Base-by-base conservation (phyloP, 306 rosid genomes). In the Prunus davidiana region DNA sequence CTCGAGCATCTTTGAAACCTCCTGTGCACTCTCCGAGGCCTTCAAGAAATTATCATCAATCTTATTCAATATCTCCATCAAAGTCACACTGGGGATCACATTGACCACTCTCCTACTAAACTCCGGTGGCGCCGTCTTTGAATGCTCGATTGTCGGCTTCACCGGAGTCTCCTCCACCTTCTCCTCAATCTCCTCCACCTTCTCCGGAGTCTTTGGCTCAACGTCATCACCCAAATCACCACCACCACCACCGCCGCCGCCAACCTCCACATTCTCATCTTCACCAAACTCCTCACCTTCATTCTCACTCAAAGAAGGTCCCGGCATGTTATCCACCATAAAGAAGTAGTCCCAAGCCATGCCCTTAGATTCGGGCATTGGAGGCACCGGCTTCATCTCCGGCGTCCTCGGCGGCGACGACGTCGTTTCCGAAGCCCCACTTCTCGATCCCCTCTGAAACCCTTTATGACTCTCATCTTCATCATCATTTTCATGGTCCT, bases 311-410 rank as follows among this genome's bases (percentile, higher is more conserved):
- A 93, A 64, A 9, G 89, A 83, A 19, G 87, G 77, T 2, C 90
- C 93, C 1, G 90, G 76, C 91, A 87, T 86, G 15, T 81, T 78
- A 1, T 88, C 91, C 84, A 85, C 82, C 82, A 19, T 82, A 75
- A 93, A 91, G 84, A 93, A 93, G 68, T 86, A 93, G 63, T 93
- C 98, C 98, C 98, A 93, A 20, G 93, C 81, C 86, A 80, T 76
- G 9, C 85, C 92, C 38, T 91, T 91, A 2, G 86, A 78, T 58
- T 89, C 98, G 64, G 98, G 93, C 90, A 79, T 77, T 7, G 94
- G 91, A 19, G 82, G 81, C 18, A 80, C 75, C 11, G 79, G 65
- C 82, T 88, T 88, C 77, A 71, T 67, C 69, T 80, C 90, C 49
- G 90, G 82, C 52, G 85, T 80, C 71, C 62, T 71, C 3, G 86